These are phyloP conservation scores for Amoebophrya sp. DNA, from an alignment of 169 alveolate species.

Conservation along the genomic window DNA sequence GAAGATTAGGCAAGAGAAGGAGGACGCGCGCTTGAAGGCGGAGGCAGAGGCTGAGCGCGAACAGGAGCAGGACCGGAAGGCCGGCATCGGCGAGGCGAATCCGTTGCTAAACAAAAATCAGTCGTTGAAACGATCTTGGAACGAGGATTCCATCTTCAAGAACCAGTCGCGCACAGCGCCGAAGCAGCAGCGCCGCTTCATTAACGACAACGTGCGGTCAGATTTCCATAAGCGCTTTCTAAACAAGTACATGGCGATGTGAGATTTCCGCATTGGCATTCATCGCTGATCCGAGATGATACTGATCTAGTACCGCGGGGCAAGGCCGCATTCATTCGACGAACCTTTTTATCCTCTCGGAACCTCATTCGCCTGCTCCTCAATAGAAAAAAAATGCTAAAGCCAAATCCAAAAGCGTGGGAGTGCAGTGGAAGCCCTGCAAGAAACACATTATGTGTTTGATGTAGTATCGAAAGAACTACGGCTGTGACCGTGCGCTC, in stretches of 20 bases:
- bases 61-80: constrained; percentile 34
- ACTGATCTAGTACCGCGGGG: no score
- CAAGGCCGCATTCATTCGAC: no score
- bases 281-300: no score
- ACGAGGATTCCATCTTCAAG: constrained; percentile 67
- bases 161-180: constrained; percentile 56
- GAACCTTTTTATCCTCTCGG: no score
- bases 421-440: no score
- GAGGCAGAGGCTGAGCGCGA: constrained; percentile 42
- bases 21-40: constrained; percentile 22
- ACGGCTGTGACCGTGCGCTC: no score
- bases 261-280: no score
- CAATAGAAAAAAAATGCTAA: no score
- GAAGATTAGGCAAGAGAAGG: background rate
- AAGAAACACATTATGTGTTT: no score
- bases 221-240: constrained; percentile 68
- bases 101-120: constrained; percentile 36
- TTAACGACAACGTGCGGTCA: constrained; percentile 74
- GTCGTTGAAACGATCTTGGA: constrained; percentile 60
- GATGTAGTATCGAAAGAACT: no score
- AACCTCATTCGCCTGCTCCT: no score
- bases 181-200: constrained; percentile 57
- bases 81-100: constrained; percentile 41
- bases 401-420: no score
- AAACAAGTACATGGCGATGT: constrained; percentile 42